Evolutionary conservation across 495 filamentous ascomycete genomes (phyloP).

Genomic region (Trichoderma orchidacearum): DNA sequence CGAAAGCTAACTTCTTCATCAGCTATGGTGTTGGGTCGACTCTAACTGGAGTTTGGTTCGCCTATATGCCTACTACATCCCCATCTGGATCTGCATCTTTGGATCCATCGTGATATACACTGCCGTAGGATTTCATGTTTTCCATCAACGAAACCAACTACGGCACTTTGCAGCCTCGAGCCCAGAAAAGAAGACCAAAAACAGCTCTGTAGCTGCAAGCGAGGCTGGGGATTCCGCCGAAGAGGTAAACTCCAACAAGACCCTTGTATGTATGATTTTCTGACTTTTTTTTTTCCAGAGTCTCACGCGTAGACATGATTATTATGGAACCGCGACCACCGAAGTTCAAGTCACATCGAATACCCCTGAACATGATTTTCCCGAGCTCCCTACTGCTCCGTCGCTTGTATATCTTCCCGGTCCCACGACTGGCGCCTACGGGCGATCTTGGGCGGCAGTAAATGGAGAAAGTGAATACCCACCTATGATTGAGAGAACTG

Average conservation of each 20-base stretch:
- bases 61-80: constrained; percentile 66
- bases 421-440: background rate
- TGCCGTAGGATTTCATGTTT: constrained; percentile 57
- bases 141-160: constrained; percentile 41
- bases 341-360: constrained; percentile 16
- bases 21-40: constrained; percentile 81
- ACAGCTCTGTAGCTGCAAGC: constrained; percentile 6
- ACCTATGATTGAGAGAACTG: background rate
- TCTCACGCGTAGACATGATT: background rate
- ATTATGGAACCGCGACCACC: constrained; percentile 21
- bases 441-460: background rate
- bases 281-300: background rate
- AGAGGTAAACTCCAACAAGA: constrained; percentile 28
- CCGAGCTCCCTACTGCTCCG: background rate
- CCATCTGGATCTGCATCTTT: constrained; percentile 70
- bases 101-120: constrained; percentile 60
- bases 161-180: constrained; percentile 31
- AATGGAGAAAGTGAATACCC: background rate
- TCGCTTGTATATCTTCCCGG: background rate
- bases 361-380: background rate
- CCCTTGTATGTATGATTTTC: background rate
- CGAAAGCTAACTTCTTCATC: background rate
- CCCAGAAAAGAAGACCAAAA: constrained; percentile 15
- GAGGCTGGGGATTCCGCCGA: constrained; percentile 20
- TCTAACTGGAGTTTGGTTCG: constrained; percentile 55